A percentile compares a stretch with the other conserved stretches of the same genome.
phyloP scores from a whole-genome alignment of 2,329 filamentous ascomycete species.

The Juglanconis juglandina region DNA sequence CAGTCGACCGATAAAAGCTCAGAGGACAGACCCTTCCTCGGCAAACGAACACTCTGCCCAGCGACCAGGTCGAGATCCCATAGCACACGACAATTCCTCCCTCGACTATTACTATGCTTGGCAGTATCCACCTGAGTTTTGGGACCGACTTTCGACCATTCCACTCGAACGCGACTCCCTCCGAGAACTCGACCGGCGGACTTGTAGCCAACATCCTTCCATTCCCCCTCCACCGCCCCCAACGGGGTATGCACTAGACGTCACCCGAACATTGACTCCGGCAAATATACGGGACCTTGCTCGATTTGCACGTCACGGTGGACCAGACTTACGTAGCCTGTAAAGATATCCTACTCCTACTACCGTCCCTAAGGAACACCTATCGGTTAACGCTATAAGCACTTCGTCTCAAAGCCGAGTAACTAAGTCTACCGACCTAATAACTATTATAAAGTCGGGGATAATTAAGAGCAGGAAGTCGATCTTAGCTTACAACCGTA shows the following conservation, averaged over 20 bases:
- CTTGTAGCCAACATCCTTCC: neutral
- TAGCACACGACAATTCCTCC: neutral
- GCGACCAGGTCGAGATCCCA: neutral
- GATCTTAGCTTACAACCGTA: conserved; percentile 27
- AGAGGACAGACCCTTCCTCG: neutral
- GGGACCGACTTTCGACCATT: conserved; percentile 14
- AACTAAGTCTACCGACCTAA: conserved; percentile 19
- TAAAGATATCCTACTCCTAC: conserved; percentile 15
- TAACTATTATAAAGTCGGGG: neutral
- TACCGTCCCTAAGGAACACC: neutral
- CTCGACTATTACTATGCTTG: neutral
- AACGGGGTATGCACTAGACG: too few species aligned
- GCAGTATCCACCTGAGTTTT: conserved; percentile 17
- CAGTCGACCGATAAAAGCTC: neutral
- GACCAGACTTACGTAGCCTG: conserved; percentile 23
- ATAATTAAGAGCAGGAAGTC: conserved; percentile 24
- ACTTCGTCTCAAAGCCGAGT: conserved; percentile 16
- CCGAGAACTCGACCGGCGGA: conserved; percentile 1
- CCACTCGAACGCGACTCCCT: conserved; percentile 7
- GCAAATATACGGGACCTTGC: neutral
- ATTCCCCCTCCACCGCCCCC: neutral
- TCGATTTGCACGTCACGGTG: conserved; percentile 24
- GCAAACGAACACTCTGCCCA: neutral
- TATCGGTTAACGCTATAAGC: conserved; percentile 10
- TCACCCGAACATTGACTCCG: too few species aligned